Evolutionary conservation across 352 stramenopile genomes (phyloP), one percentile per base, ranked within the genome.

Genomic region (Phytophthora kernoviae): DNA sequence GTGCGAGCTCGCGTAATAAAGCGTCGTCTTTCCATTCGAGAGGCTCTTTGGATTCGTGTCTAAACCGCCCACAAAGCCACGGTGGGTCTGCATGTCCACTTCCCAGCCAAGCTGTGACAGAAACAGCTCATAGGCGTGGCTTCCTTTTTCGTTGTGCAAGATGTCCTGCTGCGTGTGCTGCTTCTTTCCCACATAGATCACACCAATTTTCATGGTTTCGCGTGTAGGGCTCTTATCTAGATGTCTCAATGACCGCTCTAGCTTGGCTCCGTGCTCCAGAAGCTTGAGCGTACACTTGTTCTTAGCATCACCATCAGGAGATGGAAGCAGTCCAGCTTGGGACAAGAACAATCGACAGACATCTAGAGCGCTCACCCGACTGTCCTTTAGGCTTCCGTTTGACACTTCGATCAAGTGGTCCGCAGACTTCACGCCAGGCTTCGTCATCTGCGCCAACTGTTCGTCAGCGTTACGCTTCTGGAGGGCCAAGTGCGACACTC

Each of bases 181-280:
- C 11, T 76, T 78, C 10, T 79, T 77, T 1, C 77, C 87, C 18
- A 96, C 87, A 56, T 94, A 96, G 47, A 96, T 90, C 17, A 96
- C 77, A 17, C 87, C 87, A 59, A 96, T 89, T 57, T 96, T 96
- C 84, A 96, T 94, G 2, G 87, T 96, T 69, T 96, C 87, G n/a
- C 87, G 81, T 36, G 81, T 88, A 8, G 85, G 87, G n/a, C 75
- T 87, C 59, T 93, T 90, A 54, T 96, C 87, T 46, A 96, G 60
- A 51, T 96, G 82, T 49, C 83, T 87, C 20, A 96, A 54, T 32
- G 87, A 96, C 1, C 87, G 74, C 52, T 94, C 84, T 0, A 96
- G 69, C 40, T 91, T 96, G 0, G 73, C 53, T 14, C 80, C 82
- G 52, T 91, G 88, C 15, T 93, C 84, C 7, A 94, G 53, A 18